A percentile compares a stretch with the other conserved stretches of the same genome.
phyloP scores from a whole-genome alignment of 768 basidiomycete species.

The Lactifluus piperatus region DNA sequence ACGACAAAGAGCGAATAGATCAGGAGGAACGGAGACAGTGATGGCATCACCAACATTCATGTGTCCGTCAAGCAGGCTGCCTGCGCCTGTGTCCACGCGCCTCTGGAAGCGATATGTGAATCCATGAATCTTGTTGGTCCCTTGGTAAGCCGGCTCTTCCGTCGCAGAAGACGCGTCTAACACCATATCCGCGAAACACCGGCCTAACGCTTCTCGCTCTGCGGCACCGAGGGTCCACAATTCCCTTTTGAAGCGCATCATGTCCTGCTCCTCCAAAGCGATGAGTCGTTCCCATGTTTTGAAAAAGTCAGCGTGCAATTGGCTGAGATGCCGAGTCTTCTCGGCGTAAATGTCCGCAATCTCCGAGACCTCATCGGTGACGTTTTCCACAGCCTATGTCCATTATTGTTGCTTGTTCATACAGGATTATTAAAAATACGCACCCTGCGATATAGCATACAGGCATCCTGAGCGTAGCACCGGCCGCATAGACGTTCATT shows the following conservation, averaged over 20 bases:
- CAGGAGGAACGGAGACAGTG: conserved; percentile 79
- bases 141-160: conserved; percentile 11
- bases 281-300: conserved; percentile 84
- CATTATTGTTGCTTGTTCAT: neutral
- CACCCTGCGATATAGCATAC: conserved; percentile 92
- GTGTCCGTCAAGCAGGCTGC: conserved; percentile 62
- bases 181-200: conserved; percentile 80
- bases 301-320: conserved; percentile 67
- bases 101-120: conserved; percentile 67
- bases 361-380: conserved; percentile 42
- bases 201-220: conserved; percentile 71
- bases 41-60: conserved; percentile 76
- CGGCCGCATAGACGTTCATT: conserved; percentile 66
- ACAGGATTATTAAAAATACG: conserved; percentile 9
- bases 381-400: conserved; percentile 58
- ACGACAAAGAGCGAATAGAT: conserved; percentile 72
- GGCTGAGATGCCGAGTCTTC: conserved; percentile 75
- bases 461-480: conserved; percentile 78
- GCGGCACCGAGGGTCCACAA: conserved; percentile 85
- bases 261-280: conserved; percentile 80
- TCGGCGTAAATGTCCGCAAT: conserved; percentile 62
- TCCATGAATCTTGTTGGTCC: conserved; percentile 57
- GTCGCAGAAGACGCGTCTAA: conserved; percentile 39
- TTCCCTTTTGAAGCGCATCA: conserved; percentile 78
- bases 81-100: conserved; percentile 7